Evolutionary conservation across 2,329 filamentous ascomycete genomes (phyloP).

Genomic region (Beauveria australis): DNA sequence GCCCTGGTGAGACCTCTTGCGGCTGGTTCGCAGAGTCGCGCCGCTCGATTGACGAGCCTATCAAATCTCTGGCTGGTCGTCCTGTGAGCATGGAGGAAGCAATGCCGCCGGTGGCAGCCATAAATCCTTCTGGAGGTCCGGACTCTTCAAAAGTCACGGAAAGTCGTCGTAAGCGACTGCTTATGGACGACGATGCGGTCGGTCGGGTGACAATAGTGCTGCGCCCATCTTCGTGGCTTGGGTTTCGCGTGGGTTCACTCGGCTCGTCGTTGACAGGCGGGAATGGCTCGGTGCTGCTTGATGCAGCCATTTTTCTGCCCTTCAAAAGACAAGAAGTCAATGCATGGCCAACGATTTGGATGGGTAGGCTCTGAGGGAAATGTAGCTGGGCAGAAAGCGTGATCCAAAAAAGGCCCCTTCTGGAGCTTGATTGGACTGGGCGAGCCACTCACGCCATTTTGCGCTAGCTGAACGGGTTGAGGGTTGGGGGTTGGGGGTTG

Average conservation of each 20-base stretch:
- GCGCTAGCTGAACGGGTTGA: neutral
- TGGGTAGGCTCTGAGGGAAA: neutral
- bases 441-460: neutral
- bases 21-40: neutral
- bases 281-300: constrained; percentile 11
- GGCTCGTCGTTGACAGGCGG: constrained; percentile 17
- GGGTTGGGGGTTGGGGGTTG: too few species aligned
- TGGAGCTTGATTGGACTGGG: neutral
- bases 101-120: constrained; percentile 38
- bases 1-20: constrained; percentile 8
- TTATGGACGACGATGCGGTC: constrained; percentile 24
- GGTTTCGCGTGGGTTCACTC: neutral
- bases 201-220: constrained; percentile 17
- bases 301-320: neutral
- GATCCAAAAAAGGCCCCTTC: neutral
- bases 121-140: constrained; percentile 38
- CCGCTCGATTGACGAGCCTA: constrained; percentile 17
- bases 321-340: neutral
- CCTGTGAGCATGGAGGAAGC: constrained; percentile 30
- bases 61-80: constrained; percentile 14
- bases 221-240: constrained; percentile 1
- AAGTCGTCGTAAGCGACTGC: constrained; percentile 23
- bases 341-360: neutral
- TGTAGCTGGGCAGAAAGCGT: neutral
- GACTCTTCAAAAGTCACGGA: constrained; percentile 36